Percentiles rank a stretch among this genome's conserved stretches.
phyloP scores from a whole-genome alignment of 2,329 filamentous ascomycete genomes.

The Periglandula ipomoeae region DNA sequence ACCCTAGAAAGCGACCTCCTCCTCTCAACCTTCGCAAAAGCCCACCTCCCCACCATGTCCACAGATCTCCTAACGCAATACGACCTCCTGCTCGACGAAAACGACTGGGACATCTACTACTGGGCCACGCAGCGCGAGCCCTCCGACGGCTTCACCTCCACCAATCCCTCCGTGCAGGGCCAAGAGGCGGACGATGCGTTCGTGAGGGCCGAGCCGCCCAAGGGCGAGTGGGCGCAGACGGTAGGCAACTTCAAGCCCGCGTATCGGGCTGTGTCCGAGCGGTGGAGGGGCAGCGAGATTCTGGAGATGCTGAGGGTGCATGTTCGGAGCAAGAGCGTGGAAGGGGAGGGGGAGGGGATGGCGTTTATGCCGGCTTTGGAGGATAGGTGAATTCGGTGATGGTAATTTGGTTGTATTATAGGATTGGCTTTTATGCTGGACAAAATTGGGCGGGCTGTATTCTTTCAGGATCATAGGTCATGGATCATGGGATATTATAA shows the following conservation, averaged over 20 bases:
- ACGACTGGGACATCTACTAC: slow-evolving; percentile 99
- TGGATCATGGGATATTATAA: neutral
- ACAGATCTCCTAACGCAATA: slow-evolving; percentile 68
- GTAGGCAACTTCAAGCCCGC: slow-evolving; percentile 89
- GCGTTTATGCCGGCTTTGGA: slow-evolving; percentile 47
- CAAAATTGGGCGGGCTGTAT: no score
- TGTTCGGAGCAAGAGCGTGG: slow-evolving; percentile 53
- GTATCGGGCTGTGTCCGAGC: slow-evolving; percentile 76
- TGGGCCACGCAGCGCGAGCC: slow-evolving; percentile 82
- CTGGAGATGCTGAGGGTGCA: slow-evolving; percentile 69
- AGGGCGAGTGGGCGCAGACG: slow-evolving; percentile 93
- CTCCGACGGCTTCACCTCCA: slow-evolving; percentile 35
- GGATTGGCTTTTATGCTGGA: neutral
- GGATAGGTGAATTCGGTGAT: neutral
- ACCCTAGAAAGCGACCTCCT: slow-evolving; percentile 94
- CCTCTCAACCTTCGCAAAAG: slow-evolving; percentile 87
- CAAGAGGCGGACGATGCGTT: slow-evolving; percentile 18
- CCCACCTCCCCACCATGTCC: slow-evolving; percentile 67
- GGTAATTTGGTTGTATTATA: neutral
- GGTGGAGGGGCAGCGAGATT: slow-evolving; percentile 81
- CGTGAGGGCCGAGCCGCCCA: slow-evolving; percentile 25
- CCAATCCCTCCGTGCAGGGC: no score
- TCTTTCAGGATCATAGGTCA: no score
- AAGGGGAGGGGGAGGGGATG: slow-evolving; percentile 37
- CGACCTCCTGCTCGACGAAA: slow-evolving; percentile 92